Conservation (phyloP, 1,284 basidiomycete genomes). For the Irpex sp. region DNA sequence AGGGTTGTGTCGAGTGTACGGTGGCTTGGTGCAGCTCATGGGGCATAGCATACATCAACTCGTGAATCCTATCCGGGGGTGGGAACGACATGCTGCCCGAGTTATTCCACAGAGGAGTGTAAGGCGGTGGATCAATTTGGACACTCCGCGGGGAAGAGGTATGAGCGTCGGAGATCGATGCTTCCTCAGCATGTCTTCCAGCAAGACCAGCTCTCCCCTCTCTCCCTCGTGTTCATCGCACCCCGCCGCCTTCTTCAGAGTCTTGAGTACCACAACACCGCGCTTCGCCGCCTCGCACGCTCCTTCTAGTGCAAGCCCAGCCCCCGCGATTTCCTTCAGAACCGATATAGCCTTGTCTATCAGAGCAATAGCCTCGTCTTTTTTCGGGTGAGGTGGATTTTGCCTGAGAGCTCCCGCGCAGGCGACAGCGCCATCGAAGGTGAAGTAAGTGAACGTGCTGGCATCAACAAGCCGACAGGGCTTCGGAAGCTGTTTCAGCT, state of each 20-base stretch:
- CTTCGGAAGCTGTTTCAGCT: background rate
- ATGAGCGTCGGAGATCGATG: background rate
- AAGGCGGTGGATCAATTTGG: background rate
- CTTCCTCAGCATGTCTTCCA: constrained; percentile 9
- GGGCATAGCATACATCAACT: background rate
- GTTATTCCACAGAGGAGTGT: background rate
- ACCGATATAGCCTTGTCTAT: constrained; percentile 21
- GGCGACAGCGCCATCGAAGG: constrained; percentile 31
- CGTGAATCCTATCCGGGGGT: background rate
- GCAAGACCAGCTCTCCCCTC: constrained; percentile 10
- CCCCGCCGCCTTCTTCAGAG: constrained; percentile 21
- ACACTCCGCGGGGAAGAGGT: background rate
- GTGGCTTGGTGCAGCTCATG: background rate
- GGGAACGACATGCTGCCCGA: background rate
- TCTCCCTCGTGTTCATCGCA: constrained; percentile 17
- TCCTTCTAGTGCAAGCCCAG: constrained; percentile 13
- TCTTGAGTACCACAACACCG: constrained; percentile 20
- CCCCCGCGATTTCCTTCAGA: constrained; percentile 11
- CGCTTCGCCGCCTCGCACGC: constrained; percentile 21
- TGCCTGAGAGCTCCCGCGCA: constrained; percentile 25
- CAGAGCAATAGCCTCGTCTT: constrained; percentile 20
- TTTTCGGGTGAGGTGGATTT: constrained; percentile 23
- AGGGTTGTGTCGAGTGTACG: background rate
- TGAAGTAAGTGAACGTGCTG: constrained; percentile 23
- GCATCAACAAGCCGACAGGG: constrained; percentile 15